Percentiles rank a stretch among this genome's conserved stretches.
Conservation (phyloP, 768 basidiomycete species). For the Panaeolus papilionaceus region DNA sequence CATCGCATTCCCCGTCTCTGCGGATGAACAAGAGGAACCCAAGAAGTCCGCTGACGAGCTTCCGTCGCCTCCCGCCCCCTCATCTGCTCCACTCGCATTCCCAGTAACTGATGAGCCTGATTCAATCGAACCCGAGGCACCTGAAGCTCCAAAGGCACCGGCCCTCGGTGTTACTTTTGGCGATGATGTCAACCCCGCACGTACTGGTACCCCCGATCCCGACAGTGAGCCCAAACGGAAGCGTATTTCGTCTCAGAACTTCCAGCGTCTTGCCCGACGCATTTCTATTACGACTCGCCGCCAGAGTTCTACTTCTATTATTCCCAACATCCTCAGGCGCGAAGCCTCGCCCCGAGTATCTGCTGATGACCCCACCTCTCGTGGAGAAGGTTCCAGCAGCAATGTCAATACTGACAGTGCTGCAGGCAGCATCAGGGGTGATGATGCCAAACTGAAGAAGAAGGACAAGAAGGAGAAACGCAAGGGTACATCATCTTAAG, state of each 20-base stretch:
- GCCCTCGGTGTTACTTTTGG: conserved; percentile 71
- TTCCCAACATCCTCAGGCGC: conserved; percentile 56
- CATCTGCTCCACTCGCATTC: conserved; percentile 24
- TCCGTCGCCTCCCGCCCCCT: conserved; percentile 26
- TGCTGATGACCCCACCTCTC: conserved; percentile 48
- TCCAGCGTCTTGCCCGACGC: conserved; percentile 78
- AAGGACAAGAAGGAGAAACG: conserved; percentile 71
- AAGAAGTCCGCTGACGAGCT: conserved; percentile 28
- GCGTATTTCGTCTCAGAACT: conserved; percentile 85
- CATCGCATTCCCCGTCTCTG: conserved; percentile 35
- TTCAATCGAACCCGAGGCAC: conserved; percentile 16
- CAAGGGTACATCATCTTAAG: conserved; percentile 39
- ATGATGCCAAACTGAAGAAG: conserved; percentile 60
- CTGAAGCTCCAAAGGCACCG: conserved; percentile 16
- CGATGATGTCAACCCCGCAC: conserved; percentile 59
- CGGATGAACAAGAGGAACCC: conserved; percentile 33
- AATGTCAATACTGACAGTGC: conserved; percentile 58
- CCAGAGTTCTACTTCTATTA: conserved; percentile 56
- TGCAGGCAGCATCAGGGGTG: conserved; percentile 56
- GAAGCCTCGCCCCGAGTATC: conserved; percentile 52
- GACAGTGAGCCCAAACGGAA: conserved; percentile 82
- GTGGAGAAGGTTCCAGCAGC: conserved; percentile 48
- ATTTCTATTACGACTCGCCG: conserved; percentile 72
- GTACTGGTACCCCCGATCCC: conserved; percentile 74
- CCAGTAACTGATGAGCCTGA: conserved; percentile 26